Evolutionary conservation across 768 basidiomycete species (phyloP).

Genomic region (Boletus rubescentipes): DNA sequence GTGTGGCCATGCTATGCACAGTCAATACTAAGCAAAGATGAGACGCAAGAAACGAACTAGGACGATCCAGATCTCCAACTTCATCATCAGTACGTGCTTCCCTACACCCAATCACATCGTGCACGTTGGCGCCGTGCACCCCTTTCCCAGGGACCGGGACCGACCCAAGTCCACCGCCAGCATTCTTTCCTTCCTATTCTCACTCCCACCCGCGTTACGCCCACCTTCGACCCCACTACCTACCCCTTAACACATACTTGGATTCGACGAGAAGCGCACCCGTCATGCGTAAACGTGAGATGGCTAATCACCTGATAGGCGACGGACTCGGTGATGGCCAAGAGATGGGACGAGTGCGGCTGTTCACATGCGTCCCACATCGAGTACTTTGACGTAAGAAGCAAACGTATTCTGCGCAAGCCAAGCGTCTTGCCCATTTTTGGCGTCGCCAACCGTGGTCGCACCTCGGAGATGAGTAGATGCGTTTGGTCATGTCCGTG

Average conservation of each 20-base stretch:
- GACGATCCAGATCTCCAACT: neutral
- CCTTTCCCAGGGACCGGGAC: neutral
- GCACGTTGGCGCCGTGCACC: too few relatives aligned
- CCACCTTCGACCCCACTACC: neutral
- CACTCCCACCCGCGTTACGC: neutral
- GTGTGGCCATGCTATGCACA: too few relatives aligned
- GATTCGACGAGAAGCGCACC: constrained; percentile 46
- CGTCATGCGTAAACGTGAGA: constrained; percentile 51
- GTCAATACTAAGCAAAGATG: too few relatives aligned
- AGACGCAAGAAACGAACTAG: too few relatives aligned
- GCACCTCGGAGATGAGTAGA: constrained; percentile 20
- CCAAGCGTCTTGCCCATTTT: constrained; percentile 9
- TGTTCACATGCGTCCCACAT: constrained; percentile 38
- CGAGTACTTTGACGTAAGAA: constrained; percentile 55
- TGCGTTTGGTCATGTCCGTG: constrained; percentile 1
- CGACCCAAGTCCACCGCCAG: neutral
- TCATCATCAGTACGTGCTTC: too few relatives aligned
- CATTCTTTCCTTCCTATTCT: neutral
- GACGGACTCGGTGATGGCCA: constrained; percentile 46
- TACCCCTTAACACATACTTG: constrained; percentile 18
- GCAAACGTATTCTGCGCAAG: constrained; percentile 10
- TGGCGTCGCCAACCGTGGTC: constrained; percentile 3
- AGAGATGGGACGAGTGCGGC: constrained; percentile 20
- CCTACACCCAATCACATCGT: too few relatives aligned
- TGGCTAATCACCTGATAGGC: constrained; percentile 43